Evolutionary conservation across 1,284 basidiomycete genomes (phyloP).

Genomic region (Thecaphora thlaspeos): DNA sequence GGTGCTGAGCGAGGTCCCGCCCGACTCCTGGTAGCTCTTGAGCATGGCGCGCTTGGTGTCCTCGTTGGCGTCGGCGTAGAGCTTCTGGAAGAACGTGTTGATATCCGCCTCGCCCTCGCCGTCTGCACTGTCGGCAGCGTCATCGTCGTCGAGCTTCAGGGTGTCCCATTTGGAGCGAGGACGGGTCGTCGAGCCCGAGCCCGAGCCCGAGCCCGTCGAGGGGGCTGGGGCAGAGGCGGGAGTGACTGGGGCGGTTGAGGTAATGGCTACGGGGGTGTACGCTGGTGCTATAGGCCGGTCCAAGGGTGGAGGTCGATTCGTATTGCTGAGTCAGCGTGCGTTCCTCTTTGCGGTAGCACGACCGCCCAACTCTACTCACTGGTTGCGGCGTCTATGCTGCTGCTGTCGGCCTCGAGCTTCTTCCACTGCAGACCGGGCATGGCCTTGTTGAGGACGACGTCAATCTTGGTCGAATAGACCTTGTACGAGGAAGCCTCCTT

Average conservation of each 20-base stretch:
- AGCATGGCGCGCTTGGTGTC: conserved; percentile 56
- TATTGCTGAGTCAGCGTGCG: no score
- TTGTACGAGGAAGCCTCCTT: conserved; percentile 21
- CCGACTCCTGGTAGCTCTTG: conserved; percentile 53
- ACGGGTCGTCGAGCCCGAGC: conserved; percentile 1
- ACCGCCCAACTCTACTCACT: no score
- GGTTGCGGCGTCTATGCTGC: not conserved
- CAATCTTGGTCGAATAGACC: conserved; percentile 43
- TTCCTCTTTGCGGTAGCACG: no score
- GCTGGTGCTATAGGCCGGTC: not conserved
- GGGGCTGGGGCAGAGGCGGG: not conserved
- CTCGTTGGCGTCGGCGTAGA: conserved; percentile 53
- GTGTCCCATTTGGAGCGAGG: conserved; percentile 50
- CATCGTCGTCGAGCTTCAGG: conserved; percentile 37
- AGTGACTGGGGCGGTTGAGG: not conserved
- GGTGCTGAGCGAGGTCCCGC: conserved; percentile 51
- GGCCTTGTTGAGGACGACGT: conserved; percentile 42
- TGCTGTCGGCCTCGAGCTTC: conserved; percentile 5
- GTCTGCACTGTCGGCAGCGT: conserved; percentile 7
- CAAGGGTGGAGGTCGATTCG: no score
- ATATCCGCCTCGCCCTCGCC: conserved; percentile 38
- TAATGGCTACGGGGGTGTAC: not conserved
- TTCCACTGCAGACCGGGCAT: conserved; percentile 32
- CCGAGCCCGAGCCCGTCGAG: no score
- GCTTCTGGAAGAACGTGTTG: conserved; percentile 52